Conservation (phyloP, 306 rosid genomes). For the Casuarina glauca region DNA sequence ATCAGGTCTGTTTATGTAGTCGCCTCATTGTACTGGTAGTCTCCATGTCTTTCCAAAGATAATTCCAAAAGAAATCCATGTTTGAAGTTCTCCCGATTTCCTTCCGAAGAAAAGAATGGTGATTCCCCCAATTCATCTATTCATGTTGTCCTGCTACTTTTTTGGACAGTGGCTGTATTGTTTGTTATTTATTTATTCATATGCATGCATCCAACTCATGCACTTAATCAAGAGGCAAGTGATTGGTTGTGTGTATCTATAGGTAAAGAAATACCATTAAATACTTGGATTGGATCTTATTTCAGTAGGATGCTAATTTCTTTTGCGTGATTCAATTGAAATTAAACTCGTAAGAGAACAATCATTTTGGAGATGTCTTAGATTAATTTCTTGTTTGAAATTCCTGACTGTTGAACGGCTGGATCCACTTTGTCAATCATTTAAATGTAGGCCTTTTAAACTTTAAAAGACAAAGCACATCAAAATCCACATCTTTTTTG, state of each 20-base stretch:
- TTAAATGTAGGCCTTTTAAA: slow-evolving; percentile 3
- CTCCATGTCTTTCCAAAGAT: neutral
- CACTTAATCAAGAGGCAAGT: too few species aligned
- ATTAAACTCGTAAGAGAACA: neutral
- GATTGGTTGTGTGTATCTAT: too few species aligned
- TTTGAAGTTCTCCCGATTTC: neutral
- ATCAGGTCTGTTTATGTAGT: neutral
- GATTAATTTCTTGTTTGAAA: neutral
- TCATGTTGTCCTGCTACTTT: too few species aligned
- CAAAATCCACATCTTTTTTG: slow-evolving; percentile 25
- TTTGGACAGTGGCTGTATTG: too few species aligned
- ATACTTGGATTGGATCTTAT: too few species aligned
- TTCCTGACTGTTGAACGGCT: neutral
- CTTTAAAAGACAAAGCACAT: slow-evolving; percentile 1
- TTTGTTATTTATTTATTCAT: too few species aligned
- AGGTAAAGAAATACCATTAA: too few species aligned
- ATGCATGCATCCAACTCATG: too few species aligned
- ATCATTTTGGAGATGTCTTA: too few species aligned
- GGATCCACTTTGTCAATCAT: neutral
- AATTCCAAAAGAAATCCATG: neutral
- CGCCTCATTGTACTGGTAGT: neutral
- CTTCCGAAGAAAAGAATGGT: neutral
- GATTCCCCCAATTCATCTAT: neutral
- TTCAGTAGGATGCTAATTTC: neutral
- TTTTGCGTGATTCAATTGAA: neutral